Base-by-base conservation (phyloP, 768 basidiomycete genomes). In the Trametes punicea region DNA sequence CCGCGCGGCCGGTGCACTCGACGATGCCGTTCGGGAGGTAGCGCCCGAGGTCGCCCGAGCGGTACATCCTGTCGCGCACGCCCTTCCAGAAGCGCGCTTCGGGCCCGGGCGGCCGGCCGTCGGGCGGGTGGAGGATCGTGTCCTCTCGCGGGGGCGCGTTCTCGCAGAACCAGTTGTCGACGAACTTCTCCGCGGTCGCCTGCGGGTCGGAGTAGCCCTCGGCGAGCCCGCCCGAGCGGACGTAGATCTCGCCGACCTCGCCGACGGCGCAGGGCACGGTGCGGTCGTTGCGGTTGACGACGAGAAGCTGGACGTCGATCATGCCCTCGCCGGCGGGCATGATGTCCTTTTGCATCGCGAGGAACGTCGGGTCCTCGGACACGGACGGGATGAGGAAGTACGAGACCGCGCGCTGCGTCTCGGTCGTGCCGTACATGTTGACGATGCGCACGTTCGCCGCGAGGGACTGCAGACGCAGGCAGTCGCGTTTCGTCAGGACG, bases 391-490 rank as follows among this genome's bases (percentile, higher is more conserved):
- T 93, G 20, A 85, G 81, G 68, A 95, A 98, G 74, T 98, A 98
- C 20, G 95, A 98, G 9, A 99, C 97, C 2, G 97, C 97, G 49
- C 97, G 90, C 70, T 99, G 97, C 7, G 97, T 98, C 73, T 99
- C 97, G 20, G 97, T 99, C 6, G 97, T 98, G 15, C 97, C 97
- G 70, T 98, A 99, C 97, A 99, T 99, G 78, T 99, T 99, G 72
- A 98, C 87, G 68, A 99, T 98, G 30, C 85, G 78, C 13, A 95
- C 93, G 64, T 98, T 97, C 11, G 84, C 75, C 2, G 96, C 97
- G 45, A 99, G 85, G 2, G 90, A 80, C 70, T 99, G 97, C 2
- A 99, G 80, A 31, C 97, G 90, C 38, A 89, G 82, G 66, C 96
- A 98, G 70, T 99, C 97, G 40, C 97, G 90, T 72, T 98, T 99